A percentile compares a stretch with the other conserved stretches of the same genome.
These are phyloP conservation scores for Barnettozyma pratensis DNA, from an alignment of 805 yeast species.

Conservation along the genomic window DNA sequence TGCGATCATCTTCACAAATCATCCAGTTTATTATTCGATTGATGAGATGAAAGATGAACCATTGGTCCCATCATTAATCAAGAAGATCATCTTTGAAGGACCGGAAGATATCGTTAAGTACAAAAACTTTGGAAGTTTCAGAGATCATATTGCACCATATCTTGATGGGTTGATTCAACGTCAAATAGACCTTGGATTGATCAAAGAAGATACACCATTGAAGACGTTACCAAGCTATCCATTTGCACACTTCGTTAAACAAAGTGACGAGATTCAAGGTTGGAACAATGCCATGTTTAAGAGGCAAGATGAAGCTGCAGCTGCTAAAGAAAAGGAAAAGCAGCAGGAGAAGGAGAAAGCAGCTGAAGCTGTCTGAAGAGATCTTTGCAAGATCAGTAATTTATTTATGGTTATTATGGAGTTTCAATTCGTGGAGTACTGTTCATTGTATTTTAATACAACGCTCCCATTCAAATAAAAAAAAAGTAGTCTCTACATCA, in stretches of 20 bases:
- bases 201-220: conserved; percentile 48
- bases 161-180: conserved; percentile 52
- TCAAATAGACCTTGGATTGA: conserved; percentile 53
- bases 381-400: too few species aligned
- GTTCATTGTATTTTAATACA: too few species aligned
- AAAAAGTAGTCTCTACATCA: too few species aligned
- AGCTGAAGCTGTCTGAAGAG: background rate
- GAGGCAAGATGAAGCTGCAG: conserved; percentile 21
- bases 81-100: conserved; percentile 59
- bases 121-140: conserved; percentile 52
- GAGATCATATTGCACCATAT: conserved; percentile 56
- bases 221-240: conserved; percentile 59
- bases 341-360: conserved; percentile 1
- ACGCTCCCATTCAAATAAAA: too few species aligned
- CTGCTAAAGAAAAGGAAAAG: conserved; percentile 8
- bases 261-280: conserved; percentile 33
- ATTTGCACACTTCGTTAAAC: conserved; percentile 49
- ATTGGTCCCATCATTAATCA: conserved; percentile 58
- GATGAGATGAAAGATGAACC: conserved; percentile 84
- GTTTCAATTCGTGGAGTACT: background rate
- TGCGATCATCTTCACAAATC: conserved; percentile 71
- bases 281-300: conserved; percentile 32
- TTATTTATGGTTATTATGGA: background rate
- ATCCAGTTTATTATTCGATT: conserved; percentile 71
- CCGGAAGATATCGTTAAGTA: conserved; percentile 62